phyloP scores from a whole-genome alignment of 148 eudicot species.

The Diospyros lotus region DNA sequence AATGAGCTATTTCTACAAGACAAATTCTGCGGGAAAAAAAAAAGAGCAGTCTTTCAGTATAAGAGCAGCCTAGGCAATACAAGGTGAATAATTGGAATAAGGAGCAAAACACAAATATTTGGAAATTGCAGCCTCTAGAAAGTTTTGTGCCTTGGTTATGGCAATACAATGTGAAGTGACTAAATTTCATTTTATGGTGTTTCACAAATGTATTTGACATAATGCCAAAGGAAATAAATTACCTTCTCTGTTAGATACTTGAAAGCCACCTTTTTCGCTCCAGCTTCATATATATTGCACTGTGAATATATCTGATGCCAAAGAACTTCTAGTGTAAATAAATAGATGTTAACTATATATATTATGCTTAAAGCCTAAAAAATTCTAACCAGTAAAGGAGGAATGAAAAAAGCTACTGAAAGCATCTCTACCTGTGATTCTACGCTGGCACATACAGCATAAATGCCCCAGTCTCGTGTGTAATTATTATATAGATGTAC shows the following conservation, averaged over 20 bases:
- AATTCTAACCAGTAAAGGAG: not conserved
- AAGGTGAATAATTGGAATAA: not conserved
- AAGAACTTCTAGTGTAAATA: not conserved
- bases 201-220: not conserved
- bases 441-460: slow-evolving; percentile 94
- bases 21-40: not conserved
- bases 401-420: not conserved
- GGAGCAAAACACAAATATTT: not conserved
- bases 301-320: slow-evolving; percentile 71
- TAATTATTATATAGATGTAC: slow-evolving; percentile 91
- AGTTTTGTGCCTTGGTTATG: not conserved
- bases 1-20: not conserved
- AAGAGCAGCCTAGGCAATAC: not conserved
- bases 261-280: slow-evolving; percentile 69
- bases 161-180: not conserved
- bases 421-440: slow-evolving; percentile 67
- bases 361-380: not conserved
- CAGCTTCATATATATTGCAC: slow-evolving; percentile 93
- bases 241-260: slow-evolving; percentile 86
- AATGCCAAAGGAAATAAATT: slow-evolving; percentile 6
- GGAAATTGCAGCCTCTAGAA: not conserved
- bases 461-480: slow-evolving; percentile 87
- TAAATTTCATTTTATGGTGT: not conserved
- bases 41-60: not conserved
- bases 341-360: not conserved